Evolutionary conservation across 1,284 basidiomycete species (phyloP).

Genomic region (Leccinum brunneo-olivaceum): DNA sequence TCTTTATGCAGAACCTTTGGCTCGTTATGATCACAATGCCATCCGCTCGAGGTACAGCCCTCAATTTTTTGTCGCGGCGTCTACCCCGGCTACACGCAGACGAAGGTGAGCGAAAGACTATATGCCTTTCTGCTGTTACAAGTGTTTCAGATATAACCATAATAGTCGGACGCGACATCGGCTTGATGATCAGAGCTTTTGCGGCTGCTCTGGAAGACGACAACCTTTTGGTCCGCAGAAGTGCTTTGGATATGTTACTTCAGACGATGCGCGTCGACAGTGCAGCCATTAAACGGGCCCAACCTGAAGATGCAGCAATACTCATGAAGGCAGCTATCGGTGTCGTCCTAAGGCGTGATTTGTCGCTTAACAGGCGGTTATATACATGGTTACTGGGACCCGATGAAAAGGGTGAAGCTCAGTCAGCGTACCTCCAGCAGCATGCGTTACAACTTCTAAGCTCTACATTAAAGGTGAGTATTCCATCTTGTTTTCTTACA

Average conservation of each 20-base stretch:
- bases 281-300: conserved; percentile 57
- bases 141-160: conserved; percentile 53
- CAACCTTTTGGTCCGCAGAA: conserved; percentile 80
- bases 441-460: conserved; percentile 67
- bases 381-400: conserved; percentile 91
- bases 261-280: conserved; percentile 73
- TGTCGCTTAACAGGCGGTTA: conserved; percentile 88
- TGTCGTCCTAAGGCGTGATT: conserved; percentile 86
- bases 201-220: conserved; percentile 85
- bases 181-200: conserved; percentile 89
- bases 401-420: conserved; percentile 68
- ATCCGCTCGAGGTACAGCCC: conserved; percentile 75
- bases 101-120: conserved; percentile 46
- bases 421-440: conserved; percentile 63
- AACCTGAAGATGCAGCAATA: conserved; percentile 61
- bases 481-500: neutral
- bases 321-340: conserved; percentile 74
- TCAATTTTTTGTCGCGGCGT: conserved; percentile 82
- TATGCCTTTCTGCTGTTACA: conserved; percentile 6
- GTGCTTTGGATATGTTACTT: conserved; percentile 75
- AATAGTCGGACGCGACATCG: conserved; percentile 81
- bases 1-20: conserved; percentile 96
- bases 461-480: conserved; percentile 57
- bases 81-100: conserved; percentile 63
- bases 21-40: conserved; percentile 89